These are phyloP conservation scores for Geranium brycei DNA, from an alignment of 345 rosid genomes.

Conservation along the genomic window DNA sequence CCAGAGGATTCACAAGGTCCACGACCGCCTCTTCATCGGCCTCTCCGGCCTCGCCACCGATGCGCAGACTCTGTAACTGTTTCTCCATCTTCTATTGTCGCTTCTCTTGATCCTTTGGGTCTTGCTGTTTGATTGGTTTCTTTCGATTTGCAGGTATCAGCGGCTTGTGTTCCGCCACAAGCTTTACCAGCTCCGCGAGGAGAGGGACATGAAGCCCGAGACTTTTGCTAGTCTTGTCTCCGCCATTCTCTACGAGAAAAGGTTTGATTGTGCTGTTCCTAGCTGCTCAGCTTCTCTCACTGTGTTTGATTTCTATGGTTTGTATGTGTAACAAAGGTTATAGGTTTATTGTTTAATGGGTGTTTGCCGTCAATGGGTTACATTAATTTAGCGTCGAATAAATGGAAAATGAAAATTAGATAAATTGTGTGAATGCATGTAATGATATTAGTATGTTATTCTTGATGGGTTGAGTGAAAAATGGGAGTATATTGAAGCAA, in stretches of 20 bases:
- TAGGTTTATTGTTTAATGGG: background rate
- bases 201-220: constrained; percentile 99
- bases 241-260: constrained; percentile 86
- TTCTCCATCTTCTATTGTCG: background rate
- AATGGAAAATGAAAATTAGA: too few relatives aligned
- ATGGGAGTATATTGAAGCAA: too few relatives aligned
- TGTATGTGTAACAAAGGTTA: background rate
- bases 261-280: constrained; percentile 34
- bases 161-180: constrained; percentile 82
- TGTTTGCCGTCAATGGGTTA: background rate
- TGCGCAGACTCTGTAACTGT: constrained; percentile 67
- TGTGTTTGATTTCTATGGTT: background rate
- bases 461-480: too few relatives aligned
- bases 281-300: background rate
- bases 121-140: background rate
- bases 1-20: constrained; percentile 69
- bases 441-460: too few relatives aligned
- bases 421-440: too few relatives aligned
- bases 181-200: constrained; percentile 80
- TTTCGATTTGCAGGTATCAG: constrained; percentile 52
- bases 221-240: constrained; percentile 94
- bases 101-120: background rate
- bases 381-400: too few relatives aligned
- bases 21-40: constrained; percentile 74
- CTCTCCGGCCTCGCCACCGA: constrained; percentile 94